Evolutionary conservation across 805 yeast species (phyloP), one percentile per base, ranked within the genome.

Genomic region (Lachancea waltii): DNA sequence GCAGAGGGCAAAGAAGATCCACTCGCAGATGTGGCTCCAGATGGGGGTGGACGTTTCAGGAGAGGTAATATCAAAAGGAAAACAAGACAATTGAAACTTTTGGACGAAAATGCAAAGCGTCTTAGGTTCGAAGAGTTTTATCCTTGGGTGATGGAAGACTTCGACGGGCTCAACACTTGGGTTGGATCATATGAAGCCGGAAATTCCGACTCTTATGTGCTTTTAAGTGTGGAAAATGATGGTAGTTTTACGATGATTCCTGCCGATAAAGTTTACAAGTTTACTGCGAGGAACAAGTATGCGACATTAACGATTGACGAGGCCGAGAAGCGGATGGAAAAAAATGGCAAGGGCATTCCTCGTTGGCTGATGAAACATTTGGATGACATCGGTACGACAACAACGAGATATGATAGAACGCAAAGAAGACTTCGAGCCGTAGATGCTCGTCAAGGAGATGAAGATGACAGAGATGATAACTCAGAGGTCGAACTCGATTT

Each of bases 91-190:
- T 76, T 86, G 14, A 79, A 74, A 49, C 74, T 81, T 19, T 77
- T 85, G 57, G 86, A 86, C 53, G 97, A 89, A 50, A 75, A 75
- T 7, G 89, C 85, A 44, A 73, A 90, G 45, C 81, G 78, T 54
- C 67, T 92, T 45, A 72, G 97, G 56, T 92, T 90, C 57, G 98
- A 92, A 64, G 98, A 92, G 63, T 85, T 81, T 59, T 90, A 85
- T 53, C 98, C 98, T 0, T 92, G 98, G 98, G 95, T 92, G 13
- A 67, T 92, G 70, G 98, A 92, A 64, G 98, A 92, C 63, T 90
- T 84, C 59, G 96, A 87, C 54, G 95, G 95, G 32, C 73, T 76
- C 44, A 90, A 92, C 56, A 90, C 95, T 0, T 92, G 85, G 83
- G 97, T 89, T 14, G 96, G 97, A 25, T 83, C 81, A 50, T 92